Percentiles rank a stretch among this genome's conserved stretches.
Evolutionary conservation across 805 yeast genomes (phyloP).

Genomic region (Ogataea chonburiensis): DNA sequence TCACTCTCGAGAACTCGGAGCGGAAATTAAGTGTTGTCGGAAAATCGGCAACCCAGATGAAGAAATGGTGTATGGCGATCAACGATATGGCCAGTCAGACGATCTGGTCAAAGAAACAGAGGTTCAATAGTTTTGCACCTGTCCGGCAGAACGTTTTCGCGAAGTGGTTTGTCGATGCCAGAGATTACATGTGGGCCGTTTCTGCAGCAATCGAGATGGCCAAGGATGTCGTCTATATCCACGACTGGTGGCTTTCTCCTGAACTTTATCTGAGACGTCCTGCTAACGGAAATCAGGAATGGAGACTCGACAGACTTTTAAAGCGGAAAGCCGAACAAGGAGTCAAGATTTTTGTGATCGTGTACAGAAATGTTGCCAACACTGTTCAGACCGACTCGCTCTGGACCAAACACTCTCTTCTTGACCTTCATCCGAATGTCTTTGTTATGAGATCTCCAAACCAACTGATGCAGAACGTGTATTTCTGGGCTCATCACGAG

Average conservation of each 20-base stretch:
- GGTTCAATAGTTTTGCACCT: constrained; percentile 94
- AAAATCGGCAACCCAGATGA: constrained; percentile 60
- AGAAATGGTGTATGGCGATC: constrained; percentile 75
- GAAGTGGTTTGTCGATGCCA: constrained; percentile 90
- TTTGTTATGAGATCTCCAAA: constrained; percentile 94
- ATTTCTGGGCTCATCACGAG: constrained; percentile 99
- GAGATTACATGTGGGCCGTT: constrained; percentile 96
- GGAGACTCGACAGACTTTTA: constrained; percentile 84
- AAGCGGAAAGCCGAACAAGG: constrained; percentile 92
- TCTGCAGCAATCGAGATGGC: constrained; percentile 93
- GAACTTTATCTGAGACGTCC: constrained; percentile 92
- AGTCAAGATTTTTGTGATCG: constrained; percentile 86
- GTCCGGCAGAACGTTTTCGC: constrained; percentile 81
- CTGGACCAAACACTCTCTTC: constrained; percentile 90
- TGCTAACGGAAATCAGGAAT: constrained; percentile 90
- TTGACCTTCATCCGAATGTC: constrained; percentile 81
- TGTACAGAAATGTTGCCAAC: constrained; percentile 90
- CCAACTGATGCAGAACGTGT: constrained; percentile 87
- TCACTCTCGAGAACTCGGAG: constrained; percentile 70
- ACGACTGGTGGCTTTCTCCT: constrained; percentile 99
- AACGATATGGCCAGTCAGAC: constrained; percentile 64
- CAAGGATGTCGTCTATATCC: constrained; percentile 86
- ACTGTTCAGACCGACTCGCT: constrained; percentile 92
- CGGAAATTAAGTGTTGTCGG: constrained; percentile 74
- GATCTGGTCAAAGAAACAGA: constrained; percentile 67